These are phyloP conservation scores for Osmozyma mogii DNA, from an alignment of 805 yeast species.

Conservation along the genomic window DNA sequence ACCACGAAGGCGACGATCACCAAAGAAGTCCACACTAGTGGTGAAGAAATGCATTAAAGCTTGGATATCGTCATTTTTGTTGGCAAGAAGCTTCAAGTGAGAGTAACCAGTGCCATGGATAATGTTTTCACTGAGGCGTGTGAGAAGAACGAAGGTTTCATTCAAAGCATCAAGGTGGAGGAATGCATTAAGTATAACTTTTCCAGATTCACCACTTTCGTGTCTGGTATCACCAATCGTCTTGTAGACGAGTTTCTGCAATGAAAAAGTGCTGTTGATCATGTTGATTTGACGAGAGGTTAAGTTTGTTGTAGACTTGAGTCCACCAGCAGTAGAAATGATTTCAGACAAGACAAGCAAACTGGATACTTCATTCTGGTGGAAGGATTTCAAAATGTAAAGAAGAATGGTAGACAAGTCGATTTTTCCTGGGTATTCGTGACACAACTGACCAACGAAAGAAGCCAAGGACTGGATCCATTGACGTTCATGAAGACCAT, in stretches of 20 bases:
- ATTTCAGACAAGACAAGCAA: constrained; percentile 61
- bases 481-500: constrained; percentile 71
- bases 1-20: constrained; percentile 19
- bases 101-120: constrained; percentile 22
- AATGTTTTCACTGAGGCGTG: constrained; percentile 37
- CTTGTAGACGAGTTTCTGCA: constrained; percentile 46
- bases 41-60: constrained; percentile 60
- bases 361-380: constrained; percentile 49
- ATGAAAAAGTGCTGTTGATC: constrained; percentile 55
- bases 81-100: constrained; percentile 66
- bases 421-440: constrained; percentile 43
- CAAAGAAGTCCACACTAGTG: constrained; percentile 49
- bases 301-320: constrained; percentile 60
- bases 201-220: constrained; percentile 39
- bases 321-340: constrained; percentile 69
- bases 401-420: constrained; percentile 55
- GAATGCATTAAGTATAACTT: constrained; percentile 40
- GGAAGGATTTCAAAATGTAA: constrained; percentile 56
- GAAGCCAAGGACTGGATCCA: constrained; percentile 83
- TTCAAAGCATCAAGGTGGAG: constrained; percentile 37
- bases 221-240: constrained; percentile 56
- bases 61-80: constrained; percentile 63
- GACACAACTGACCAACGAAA: constrained; percentile 68
- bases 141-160: constrained; percentile 61
- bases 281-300: constrained; percentile 57